Conservation (phyloP, 2,329 filamentous ascomycete species). For the Lasiodiplodia citricola region DNA sequence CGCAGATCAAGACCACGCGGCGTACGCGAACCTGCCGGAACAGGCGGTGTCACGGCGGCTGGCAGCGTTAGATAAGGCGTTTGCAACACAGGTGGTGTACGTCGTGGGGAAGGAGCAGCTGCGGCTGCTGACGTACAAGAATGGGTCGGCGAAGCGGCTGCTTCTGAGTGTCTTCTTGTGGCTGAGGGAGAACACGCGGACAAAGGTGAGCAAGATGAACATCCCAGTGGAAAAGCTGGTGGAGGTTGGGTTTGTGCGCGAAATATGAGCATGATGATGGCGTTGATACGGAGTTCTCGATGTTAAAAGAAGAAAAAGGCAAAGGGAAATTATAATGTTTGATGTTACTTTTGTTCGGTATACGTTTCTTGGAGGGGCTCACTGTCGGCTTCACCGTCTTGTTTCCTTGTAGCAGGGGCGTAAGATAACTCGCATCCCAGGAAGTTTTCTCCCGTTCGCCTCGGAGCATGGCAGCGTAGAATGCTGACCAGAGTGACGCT, state of each 20-base stretch:
- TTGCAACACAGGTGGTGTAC: slow-evolving; percentile 56
- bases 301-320: background rate
- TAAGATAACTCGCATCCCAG: no score
- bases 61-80: slow-evolving; percentile 49
- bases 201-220: slow-evolving; percentile 68
- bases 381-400: no score
- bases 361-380: background rate
- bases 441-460: no score
- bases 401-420: no score
- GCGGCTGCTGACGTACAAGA: slow-evolving; percentile 36
- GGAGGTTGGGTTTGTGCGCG: slow-evolving; percentile 73
- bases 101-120: slow-evolving; percentile 67
- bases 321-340: slow-evolving; percentile 5
- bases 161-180: slow-evolving; percentile 65
- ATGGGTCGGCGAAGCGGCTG: slow-evolving; percentile 43
- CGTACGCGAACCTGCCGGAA: slow-evolving; percentile 24
- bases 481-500: no score
- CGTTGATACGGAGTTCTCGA: background rate
- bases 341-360: background rate
- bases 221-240: slow-evolving; percentile 66
- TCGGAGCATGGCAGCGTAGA: no score
- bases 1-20: slow-evolving; percentile 5
- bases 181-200: slow-evolving; percentile 68
- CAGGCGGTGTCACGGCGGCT: slow-evolving; percentile 34
- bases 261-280: slow-evolving; percentile 52